Evolutionary conservation across 192 early-diverging fungal species (phyloP), one percentile per base, ranked within the genome.

Genomic region (Lunasporangiospora selenospora): DNA sequence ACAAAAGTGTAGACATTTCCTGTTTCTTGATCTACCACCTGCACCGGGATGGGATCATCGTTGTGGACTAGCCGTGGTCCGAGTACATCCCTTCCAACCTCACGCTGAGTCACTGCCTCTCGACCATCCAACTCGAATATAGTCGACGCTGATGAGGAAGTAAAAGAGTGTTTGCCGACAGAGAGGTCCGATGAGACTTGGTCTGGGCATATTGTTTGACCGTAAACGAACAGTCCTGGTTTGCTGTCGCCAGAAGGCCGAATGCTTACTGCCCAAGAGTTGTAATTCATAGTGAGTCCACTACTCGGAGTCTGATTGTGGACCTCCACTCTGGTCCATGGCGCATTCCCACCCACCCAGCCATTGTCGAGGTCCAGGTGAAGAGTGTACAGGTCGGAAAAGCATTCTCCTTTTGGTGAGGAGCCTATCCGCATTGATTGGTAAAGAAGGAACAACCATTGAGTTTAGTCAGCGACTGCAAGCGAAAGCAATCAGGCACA

Each of bases 351-450:
- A 9, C 41, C 67, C 0, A 57, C 41, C 59, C 59, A 71, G 13
- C 67, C 67, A 12, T 62, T 36, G 6, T 44, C 1, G 4, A 59
- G 46, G 41, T 71, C 60, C 13, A 71, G 59, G 40, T 58, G 44
- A 24, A 71, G 67, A 15, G 38, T 62, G 27, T 57, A 71, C 7
- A 71, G 23, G 47, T 71, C 67, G 10, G 67, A 71, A 21, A 38
- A 71, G 23, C 67, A 71, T 12, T 55, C 26, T 10, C 67, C 67
- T 10, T 30, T 40, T 13, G 52, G 33, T 18, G 40, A 49, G 10
- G 67, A 71, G 10, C 67, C 67, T 67, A 21, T 30, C n/a, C n/a
- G n/a, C n/a, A n/a, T n/a, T n/a, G n/a, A n/a, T n/a, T n/a, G n/a
- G n/a, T n/a, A n/a, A n/a, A n/a, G n/a, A n/a, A n/a, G n/a, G n/a